These are phyloP conservation scores for Lunasporangiospora selenospora DNA, from an alignment of 192 early-diverging fungal genomes.

Conservation along the genomic window DNA sequence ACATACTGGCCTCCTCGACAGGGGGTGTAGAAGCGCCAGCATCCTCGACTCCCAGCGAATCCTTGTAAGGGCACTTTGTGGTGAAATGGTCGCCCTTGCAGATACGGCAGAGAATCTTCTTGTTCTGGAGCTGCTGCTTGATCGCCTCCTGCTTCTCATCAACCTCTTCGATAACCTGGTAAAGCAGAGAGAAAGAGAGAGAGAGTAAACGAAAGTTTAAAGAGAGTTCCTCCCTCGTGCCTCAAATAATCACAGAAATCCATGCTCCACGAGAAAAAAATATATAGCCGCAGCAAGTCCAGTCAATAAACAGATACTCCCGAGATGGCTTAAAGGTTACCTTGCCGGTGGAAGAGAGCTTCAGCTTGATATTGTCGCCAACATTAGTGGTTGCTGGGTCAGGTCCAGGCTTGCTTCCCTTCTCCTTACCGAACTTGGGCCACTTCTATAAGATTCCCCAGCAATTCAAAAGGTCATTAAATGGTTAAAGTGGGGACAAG, in stretches of 20 bases:
- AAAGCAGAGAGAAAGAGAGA: neutral
- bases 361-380: conserved; percentile 87
- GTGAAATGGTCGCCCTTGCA: conserved; percentile 98
- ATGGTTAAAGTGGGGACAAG: too few species aligned
- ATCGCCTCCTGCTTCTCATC: conserved; percentile 70
- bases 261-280: too few species aligned
- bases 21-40: conserved; percentile 63
- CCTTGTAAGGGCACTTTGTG: conserved; percentile 98
- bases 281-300: too few species aligned
- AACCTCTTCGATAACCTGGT: conserved; percentile 57
- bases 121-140: conserved; percentile 67
- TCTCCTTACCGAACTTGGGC: conserved; percentile 93
- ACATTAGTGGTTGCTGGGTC: conserved; percentile 88
- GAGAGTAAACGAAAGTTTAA: neutral
- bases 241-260: too few species aligned
- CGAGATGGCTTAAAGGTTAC: conserved; percentile 43
- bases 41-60: conserved; percentile 83
- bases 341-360: conserved; percentile 78
- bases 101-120: conserved; percentile 92
- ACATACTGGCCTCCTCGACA: conserved; percentile 53
- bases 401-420: conserved; percentile 79
- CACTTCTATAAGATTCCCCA: conserved; percentile 58
- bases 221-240: too few species aligned
- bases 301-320: too few species aligned
- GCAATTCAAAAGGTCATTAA: neutral